A percentile compares a stretch with the other conserved stretches of the same genome.
Evolutionary conservation across 306 rosid species (phyloP).

Genomic region (Fragaria ananassa): DNA sequence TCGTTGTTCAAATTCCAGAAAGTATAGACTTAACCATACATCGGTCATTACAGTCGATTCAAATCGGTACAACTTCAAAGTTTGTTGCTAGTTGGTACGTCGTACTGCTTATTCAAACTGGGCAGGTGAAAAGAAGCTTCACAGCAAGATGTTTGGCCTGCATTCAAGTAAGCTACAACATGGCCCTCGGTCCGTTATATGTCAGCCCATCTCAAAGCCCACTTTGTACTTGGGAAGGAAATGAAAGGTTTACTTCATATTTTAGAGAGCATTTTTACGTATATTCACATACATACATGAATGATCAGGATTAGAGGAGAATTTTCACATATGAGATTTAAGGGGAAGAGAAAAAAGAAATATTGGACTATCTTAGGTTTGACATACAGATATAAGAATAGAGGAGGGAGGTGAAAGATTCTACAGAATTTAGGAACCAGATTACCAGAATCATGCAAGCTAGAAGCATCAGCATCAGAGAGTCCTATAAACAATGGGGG

Average conservation of each 20-base stretch:
- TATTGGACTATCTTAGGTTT: background rate
- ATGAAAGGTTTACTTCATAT: too few relatives aligned
- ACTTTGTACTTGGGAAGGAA: background rate
- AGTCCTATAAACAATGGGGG: background rate
- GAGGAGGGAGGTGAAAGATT: background rate
- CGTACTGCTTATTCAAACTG: background rate
- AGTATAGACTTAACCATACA: background rate
- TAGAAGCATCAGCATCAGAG: background rate
- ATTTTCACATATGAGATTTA: background rate
- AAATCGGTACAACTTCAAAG: background rate
- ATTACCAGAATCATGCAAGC: background rate
- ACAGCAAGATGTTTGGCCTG: background rate
- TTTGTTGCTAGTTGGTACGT: background rate
- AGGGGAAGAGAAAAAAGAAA: background rate
- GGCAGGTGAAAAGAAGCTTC: background rate
- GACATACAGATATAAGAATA: background rate
- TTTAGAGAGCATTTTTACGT: too few relatives aligned
- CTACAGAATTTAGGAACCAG: background rate
- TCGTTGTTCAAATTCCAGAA: background rate
- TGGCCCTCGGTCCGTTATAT: background rate
- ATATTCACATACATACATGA: too few relatives aligned
- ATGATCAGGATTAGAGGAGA: too few relatives aligned
- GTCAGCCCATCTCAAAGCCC: background rate
- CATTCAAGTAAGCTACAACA: background rate
- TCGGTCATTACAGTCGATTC: background rate